phyloP scores from a whole-genome alignment of 23 red algal genomes.

The Agarophyton chilense region DNA sequence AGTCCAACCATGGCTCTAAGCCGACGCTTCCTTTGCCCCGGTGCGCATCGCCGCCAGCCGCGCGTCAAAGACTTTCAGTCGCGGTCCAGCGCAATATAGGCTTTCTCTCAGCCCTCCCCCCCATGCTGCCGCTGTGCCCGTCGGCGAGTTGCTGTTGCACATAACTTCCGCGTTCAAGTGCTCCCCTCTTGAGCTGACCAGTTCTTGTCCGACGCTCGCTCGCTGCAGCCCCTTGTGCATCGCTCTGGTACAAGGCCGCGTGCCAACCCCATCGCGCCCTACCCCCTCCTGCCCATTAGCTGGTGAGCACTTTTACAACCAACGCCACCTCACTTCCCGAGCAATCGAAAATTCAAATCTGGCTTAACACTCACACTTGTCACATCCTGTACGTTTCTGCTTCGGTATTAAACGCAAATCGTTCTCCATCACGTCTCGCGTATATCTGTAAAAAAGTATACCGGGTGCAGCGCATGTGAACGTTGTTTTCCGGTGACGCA shows the following conservation, averaged over 20 bases:
- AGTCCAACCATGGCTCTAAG: constrained; percentile 4
- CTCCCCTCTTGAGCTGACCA: not conserved
- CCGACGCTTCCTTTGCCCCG: not conserved
- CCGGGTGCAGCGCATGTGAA: not conserved
- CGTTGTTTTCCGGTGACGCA: constrained; percentile 6
- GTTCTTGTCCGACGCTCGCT: not conserved
- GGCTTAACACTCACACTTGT: constrained; percentile 7
- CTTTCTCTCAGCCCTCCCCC: constrained; percentile 5
- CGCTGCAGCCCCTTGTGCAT: not conserved
- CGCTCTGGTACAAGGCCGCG: not conserved
- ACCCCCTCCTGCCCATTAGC: not conserved
- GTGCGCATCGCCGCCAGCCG: not conserved
- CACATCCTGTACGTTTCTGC: not conserved
- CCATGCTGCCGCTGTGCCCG: not conserved
- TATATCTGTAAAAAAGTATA: not conserved
- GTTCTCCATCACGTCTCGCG: not conserved
- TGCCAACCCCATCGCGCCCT: no score
- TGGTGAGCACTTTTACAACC: constrained; percentile 12
- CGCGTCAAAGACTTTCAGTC: constrained; percentile 11
- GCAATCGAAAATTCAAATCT: constrained; percentile 25
- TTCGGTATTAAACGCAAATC: constrained; percentile 3
- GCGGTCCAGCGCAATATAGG: constrained; percentile 24
- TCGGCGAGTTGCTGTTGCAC: not conserved
- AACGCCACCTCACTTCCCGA: not conserved
- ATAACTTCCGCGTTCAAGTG: not conserved